Evolutionary conservation across 1,139 yeast species (phyloP).

Genomic region (Geotrichum citri-aurantii): DNA sequence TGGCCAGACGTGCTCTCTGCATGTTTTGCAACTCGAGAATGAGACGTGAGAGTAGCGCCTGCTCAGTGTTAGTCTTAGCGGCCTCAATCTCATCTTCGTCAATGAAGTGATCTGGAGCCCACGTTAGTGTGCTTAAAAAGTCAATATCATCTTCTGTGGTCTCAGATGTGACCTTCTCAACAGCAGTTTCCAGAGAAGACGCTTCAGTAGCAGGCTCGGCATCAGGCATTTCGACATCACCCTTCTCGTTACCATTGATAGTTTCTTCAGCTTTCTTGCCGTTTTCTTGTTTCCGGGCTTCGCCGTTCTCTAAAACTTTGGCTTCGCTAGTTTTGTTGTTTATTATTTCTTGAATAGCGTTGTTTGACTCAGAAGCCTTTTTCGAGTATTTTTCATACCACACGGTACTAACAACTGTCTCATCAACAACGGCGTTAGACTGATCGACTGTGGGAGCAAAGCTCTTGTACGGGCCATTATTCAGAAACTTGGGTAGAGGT

Average conservation of each 20-base stretch:
- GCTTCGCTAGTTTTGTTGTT: slow-evolving; percentile 18
- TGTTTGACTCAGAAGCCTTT: slow-evolving; percentile 30
- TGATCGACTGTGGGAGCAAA: slow-evolving; percentile 82
- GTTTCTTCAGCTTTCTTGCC: slow-evolving; percentile 14
- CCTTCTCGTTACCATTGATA: slow-evolving; percentile 19
- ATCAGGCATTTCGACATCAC: slow-evolving; percentile 19
- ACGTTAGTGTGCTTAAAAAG: slow-evolving; percentile 45
- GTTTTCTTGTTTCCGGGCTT: neutral
- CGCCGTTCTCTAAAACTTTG: slow-evolving; percentile 16
- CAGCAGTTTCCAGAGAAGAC: slow-evolving; percentile 14
- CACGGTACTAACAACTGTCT: slow-evolving; percentile 56
- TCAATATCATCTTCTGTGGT: slow-evolving; percentile 30
- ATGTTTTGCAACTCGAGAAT: slow-evolving; percentile 55
- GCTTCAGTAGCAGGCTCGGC: slow-evolving; percentile 11
- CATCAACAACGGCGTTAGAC: slow-evolving; percentile 58
- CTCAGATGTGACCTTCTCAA: neutral
- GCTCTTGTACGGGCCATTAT: slow-evolving; percentile 55
- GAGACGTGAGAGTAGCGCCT: slow-evolving; percentile 51
- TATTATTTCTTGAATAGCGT: slow-evolving; percentile 18
- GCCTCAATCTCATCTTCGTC: slow-evolving; percentile 51
- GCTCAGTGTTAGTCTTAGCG: slow-evolving; percentile 43
- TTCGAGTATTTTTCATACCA: slow-evolving; percentile 67
- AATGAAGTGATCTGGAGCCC: slow-evolving; percentile 50
- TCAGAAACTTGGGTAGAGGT: slow-evolving; percentile 78
- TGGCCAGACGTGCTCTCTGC: slow-evolving; percentile 53